A percentile compares a stretch with the other conserved stretches of the same genome.
Evolutionary conservation across 805 yeast species (phyloP).

Genomic region (Candida yuanshanica): DNA sequence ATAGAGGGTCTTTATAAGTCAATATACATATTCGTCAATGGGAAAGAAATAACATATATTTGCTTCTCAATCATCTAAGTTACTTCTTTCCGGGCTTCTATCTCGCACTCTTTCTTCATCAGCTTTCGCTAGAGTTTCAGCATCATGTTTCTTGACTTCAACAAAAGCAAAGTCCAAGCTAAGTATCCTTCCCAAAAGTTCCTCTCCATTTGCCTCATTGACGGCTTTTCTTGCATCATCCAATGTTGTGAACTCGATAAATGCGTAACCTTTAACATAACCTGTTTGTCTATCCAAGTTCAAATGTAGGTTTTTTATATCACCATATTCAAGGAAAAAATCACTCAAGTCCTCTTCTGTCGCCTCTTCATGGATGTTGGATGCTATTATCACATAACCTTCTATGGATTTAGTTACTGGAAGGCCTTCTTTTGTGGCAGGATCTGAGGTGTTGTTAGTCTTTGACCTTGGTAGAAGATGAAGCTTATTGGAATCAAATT

Average conservation of each 20-base stretch:
- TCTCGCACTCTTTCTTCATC: neutral
- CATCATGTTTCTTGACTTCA: conserved; percentile 6
- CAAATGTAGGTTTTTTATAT: conserved; percentile 31
- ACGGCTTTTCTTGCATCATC: conserved; percentile 33
- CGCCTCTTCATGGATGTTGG: conserved; percentile 39
- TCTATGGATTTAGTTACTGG: conserved; percentile 21
- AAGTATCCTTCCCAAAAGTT: conserved; percentile 28
- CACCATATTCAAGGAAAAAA: conserved; percentile 36
- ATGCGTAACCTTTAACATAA: conserved; percentile 31
- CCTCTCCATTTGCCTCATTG: conserved; percentile 24
- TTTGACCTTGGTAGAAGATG: too few relatives aligned
- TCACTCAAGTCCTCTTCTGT: conserved; percentile 39
- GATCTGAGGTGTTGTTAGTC: neutral
- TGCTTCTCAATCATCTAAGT: neutral
- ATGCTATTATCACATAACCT: conserved; percentile 37
- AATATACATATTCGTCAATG: too few relatives aligned
- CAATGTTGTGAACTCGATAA: conserved; percentile 29
- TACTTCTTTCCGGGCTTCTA: neutral
- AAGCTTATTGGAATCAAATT: too few relatives aligned
- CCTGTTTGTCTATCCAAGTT: conserved; percentile 41
- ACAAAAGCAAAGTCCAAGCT: conserved; percentile 36
- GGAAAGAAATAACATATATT: too few relatives aligned
- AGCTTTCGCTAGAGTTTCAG: neutral
- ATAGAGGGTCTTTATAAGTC: too few relatives aligned
- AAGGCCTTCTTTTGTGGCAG: conserved; percentile 11